Base-by-base conservation (phyloP, 2,329 filamentous ascomycete genomes). In the Colletotrichum euphorbiae region DNA sequence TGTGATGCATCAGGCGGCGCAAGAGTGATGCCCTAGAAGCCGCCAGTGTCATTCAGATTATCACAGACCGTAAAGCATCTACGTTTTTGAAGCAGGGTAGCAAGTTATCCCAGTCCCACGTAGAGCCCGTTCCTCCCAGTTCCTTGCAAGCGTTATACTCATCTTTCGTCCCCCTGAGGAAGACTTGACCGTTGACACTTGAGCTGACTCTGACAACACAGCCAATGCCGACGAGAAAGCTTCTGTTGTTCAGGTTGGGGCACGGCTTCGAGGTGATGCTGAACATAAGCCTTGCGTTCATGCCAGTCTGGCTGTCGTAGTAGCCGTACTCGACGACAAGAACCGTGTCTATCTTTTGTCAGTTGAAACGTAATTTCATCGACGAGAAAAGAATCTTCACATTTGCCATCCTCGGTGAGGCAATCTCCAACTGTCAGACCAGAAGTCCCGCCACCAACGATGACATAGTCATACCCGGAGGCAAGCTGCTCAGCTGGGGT, bases 21-120 rank as follows among this genome's bases (percentile, higher is more conserved):
- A 6, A 73, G 66, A 45, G 71, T 73, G 45, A 73, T 64, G 5
- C 69, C 70, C 71, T 72, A 15, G 1, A 4, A 7, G 24, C 2
- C 0, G 5, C 58, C 1, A 64, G n/a, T 3, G 42, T 28, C 12
- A 43, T 11, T 6, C 4, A 4, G 9, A 2, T 6, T 19, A 1
- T 1, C 1, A 3, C 8, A 8, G 4, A 6, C 2, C 15, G 36
- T 6, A 28, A 9, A 33, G 2, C 9, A 4, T n/a, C 52, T 48
- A 78, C 81, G 72, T 84, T 84, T 40, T 77, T 79, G 66, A 85
- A 80, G 45, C 83, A 85, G 0, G 80, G 82, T 0, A 81, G 73
- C 9, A 85, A 40, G 12, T 73, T 67, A 13, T 74, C 63, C 75
- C 75, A 77, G 7, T 80, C 74, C 76, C 80, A 84, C 13, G 74